A percentile compares a stretch with the other conserved stretches of the same genome.
Evolutionary conservation across 148 eudicot genomes (phyloP).

Genomic region (Drosera capensis): DNA sequence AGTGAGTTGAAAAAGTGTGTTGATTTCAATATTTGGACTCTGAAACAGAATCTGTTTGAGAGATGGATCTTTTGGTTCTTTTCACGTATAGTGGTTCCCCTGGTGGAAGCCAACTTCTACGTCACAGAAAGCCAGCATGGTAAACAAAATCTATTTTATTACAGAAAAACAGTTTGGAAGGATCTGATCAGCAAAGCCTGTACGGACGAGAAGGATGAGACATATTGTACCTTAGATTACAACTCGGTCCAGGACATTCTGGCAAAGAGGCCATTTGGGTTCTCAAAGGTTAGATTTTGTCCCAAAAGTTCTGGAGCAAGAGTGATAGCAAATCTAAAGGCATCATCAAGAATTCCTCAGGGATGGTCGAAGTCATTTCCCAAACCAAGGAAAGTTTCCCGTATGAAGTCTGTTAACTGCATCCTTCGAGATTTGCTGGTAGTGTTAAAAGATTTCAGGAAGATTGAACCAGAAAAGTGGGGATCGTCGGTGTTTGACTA

Average conservation of each 20-base stretch:
- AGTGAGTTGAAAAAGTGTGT: neutral
- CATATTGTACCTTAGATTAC: conserved; percentile 24
- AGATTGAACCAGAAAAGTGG: conserved; percentile 45
- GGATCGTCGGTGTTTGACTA: conserved; percentile 78
- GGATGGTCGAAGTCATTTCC: conserved; percentile 5
- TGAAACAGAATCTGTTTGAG: conserved; percentile 32
- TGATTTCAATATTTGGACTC: conserved; percentile 4
- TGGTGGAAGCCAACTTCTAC: conserved; percentile 71
- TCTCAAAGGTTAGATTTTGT: conserved; percentile 67
- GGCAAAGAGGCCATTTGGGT: conserved; percentile 58
- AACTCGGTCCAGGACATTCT: conserved; percentile 23
- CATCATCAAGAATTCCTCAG: conserved; percentile 33
- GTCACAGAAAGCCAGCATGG: conserved; percentile 77
- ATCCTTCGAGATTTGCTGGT: conserved; percentile 56
- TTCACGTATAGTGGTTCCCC: conserved; percentile 42
- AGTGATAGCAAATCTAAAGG: conserved; percentile 56
- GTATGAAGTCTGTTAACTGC: conserved; percentile 49
- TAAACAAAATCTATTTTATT: conserved; percentile 51
- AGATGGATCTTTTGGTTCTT: conserved; percentile 81
- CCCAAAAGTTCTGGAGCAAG: conserved; percentile 66
- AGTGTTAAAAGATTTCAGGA: conserved; percentile 45
- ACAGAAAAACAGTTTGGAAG: conserved; percentile 49
- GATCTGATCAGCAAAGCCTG: conserved; percentile 24
- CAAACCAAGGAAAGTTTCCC: conserved; percentile 5
- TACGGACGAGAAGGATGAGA: conserved; percentile 18